These are phyloP conservation scores for Alternaria viburni DNA, from an alignment of 2,329 filamentous ascomycete species.

Conservation along the genomic window DNA sequence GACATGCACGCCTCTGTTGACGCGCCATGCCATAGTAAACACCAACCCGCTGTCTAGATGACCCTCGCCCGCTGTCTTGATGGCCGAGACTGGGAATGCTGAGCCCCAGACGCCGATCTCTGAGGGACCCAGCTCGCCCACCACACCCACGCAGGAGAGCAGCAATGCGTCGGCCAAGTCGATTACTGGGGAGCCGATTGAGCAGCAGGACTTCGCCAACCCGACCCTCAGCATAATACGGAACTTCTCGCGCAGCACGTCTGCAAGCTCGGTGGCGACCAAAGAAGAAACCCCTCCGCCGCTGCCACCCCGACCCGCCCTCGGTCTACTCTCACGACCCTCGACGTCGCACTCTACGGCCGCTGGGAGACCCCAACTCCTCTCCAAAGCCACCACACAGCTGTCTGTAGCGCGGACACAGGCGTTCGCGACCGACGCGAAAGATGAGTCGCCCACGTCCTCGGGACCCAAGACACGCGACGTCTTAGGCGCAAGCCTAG, in stretches of 20 bases:
- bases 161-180: slow-evolving; percentile 26
- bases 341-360: slow-evolving; percentile 52
- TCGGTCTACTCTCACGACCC: slow-evolving; percentile 41
- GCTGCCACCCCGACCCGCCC: slow-evolving; percentile 60
- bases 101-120: slow-evolving; percentile 28
- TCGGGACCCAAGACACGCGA: slow-evolving; percentile 48
- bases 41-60: slow-evolving; percentile 23
- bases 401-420: slow-evolving; percentile 81
- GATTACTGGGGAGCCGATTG: slow-evolving; percentile 22
- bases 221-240: slow-evolving; percentile 44
- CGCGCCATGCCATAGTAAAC: slow-evolving; percentile 11
- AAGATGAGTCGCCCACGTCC: slow-evolving; percentile 35
- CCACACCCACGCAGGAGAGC: slow-evolving; percentile 50
- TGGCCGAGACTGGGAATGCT: slow-evolving; percentile 39
- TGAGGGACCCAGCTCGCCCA: slow-evolving; percentile 16
- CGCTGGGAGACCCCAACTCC: slow-evolving; percentile 50
- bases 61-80: slow-evolving; percentile 22
- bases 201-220: slow-evolving; percentile 42
- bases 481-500: slow-evolving; percentile 45
- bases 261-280: slow-evolving; percentile 35
- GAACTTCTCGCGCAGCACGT: slow-evolving; percentile 32
- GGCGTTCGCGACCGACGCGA: slow-evolving; percentile 66
- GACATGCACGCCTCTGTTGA: slow-evolving; percentile 1
- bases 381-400: slow-evolving; percentile 80
- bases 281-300: slow-evolving; percentile 60